Conservation (phyloP, 495 filamentous ascomycete genomes). For the Neurospora tetrasperma region DNA sequence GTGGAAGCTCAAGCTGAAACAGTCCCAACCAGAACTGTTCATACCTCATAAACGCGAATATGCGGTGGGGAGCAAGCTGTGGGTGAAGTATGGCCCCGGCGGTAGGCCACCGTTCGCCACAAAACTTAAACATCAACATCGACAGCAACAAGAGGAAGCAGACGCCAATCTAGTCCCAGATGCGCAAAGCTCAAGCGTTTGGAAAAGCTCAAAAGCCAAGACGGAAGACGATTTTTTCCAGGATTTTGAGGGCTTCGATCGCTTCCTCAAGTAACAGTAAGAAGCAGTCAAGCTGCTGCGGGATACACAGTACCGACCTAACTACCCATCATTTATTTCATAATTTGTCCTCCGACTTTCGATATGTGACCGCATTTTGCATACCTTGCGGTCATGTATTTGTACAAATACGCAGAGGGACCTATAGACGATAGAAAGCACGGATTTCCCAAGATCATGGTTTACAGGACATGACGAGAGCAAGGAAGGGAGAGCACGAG, state of each 20-base stretch:
- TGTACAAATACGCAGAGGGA: background rate
- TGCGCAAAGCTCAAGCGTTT: background rate
- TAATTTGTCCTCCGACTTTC: background rate
- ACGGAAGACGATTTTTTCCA: background rate
- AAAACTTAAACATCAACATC: background rate
- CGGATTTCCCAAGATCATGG: background rate
- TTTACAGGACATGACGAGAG: background rate
- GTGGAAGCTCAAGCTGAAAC: background rate
- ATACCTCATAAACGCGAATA: background rate
- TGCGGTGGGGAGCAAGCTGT: background rate
- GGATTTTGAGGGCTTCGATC: background rate
- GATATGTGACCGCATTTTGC: background rate
- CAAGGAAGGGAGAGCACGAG: background rate
- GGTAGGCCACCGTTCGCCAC: background rate
- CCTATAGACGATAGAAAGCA: background rate
- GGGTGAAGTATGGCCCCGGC: background rate
- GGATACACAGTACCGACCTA: conserved; percentile 1
- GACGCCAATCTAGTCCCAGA: background rate
- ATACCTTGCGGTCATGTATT: background rate
- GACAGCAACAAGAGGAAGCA: background rate
- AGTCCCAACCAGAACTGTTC: background rate
- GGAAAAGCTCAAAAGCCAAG: background rate
- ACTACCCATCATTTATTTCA: background rate
- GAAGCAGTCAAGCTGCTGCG: background rate
- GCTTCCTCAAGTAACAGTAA: background rate